Conservation (phyloP, 2,329 filamentous ascomycete genomes). For the Microdochium trichocladiopsis region DNA sequence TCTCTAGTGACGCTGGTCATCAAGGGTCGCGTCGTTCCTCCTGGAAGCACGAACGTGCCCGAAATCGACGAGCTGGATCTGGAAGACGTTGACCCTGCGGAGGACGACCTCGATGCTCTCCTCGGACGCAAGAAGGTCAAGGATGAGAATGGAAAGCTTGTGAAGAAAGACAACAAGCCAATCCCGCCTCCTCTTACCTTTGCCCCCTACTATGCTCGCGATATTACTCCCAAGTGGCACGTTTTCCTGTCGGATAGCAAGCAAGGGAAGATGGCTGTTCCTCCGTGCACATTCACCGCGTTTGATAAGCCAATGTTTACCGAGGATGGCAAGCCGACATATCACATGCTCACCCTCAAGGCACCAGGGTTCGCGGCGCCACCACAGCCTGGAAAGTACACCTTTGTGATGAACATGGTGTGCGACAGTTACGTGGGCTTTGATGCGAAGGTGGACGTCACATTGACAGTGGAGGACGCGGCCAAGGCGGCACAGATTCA, state of each 20-base stretch:
- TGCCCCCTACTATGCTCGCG: slow-evolving; percentile 83
- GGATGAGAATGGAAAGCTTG: slow-evolving; percentile 48
- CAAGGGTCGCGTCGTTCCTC: slow-evolving; percentile 89
- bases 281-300: slow-evolving; percentile 87
- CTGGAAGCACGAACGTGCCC: slow-evolving; percentile 70
- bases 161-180: slow-evolving; percentile 49
- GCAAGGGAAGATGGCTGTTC: slow-evolving; percentile 92
- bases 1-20: slow-evolving; percentile 91
- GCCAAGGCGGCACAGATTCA: slow-evolving; percentile 75
- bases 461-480: slow-evolving; percentile 80
- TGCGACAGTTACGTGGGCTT: slow-evolving; percentile 95
- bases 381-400: slow-evolving; percentile 85
- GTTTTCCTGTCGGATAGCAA: slow-evolving; percentile 92
- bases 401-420: slow-evolving; percentile 87
- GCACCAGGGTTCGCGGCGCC: slow-evolving; percentile 87
- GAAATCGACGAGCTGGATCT: slow-evolving; percentile 71
- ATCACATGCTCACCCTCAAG: slow-evolving; percentile 91
- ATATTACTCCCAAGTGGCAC: slow-evolving; percentile 87
- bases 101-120: slow-evolving; percentile 83
- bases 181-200: slow-evolving; percentile 79
- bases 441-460: slow-evolving; percentile 87
- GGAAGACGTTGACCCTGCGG: slow-evolving; percentile 85
- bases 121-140: slow-evolving; percentile 66
- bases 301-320: slow-evolving; percentile 88
- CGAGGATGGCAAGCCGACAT: slow-evolving; percentile 77